Evolutionary conservation across 805 yeast genomes (phyloP).

Genomic region (Starmerella stigmatis): DNA sequence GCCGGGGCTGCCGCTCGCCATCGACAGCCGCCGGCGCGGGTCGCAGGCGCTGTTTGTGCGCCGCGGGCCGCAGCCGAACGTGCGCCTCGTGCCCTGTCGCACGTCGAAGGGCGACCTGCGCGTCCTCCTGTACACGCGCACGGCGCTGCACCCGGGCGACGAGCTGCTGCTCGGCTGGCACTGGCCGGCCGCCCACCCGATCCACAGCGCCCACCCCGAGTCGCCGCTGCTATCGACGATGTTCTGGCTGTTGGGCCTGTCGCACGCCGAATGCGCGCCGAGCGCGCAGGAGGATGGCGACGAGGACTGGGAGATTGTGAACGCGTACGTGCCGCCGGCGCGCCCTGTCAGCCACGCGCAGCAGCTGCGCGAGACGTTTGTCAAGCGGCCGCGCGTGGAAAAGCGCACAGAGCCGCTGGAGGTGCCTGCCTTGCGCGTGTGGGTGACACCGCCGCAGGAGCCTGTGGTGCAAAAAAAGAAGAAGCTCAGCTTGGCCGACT

Average conservation of each 20-base stretch:
- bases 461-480: slow-evolving; percentile 19
- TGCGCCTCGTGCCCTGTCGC: slow-evolving; percentile 44
- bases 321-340: not conserved
- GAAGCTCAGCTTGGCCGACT: slow-evolving; percentile 23
- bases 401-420: not conserved
- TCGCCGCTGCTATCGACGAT: not conserved
- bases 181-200: slow-evolving; percentile 77
- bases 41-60: slow-evolving; percentile 65
- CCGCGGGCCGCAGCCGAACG: slow-evolving; percentile 67
- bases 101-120: slow-evolving; percentile 34
- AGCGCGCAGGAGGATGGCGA: not conserved
- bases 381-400: not conserved
- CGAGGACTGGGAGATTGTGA: slow-evolving; percentile 17
- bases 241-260: slow-evolving; percentile 15
- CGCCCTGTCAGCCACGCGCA: not conserved
- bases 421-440: slow-evolving; percentile 12
- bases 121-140: slow-evolving; percentile 48
- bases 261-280: slow-evolving; percentile 8
- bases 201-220: slow-evolving; percentile 30
- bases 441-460: slow-evolving; percentile 17
- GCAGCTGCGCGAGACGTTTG: not conserved
- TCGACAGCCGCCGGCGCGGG: slow-evolving; percentile 76
- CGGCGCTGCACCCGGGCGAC: slow-evolving; percentile 48
- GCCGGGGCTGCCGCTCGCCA: slow-evolving; percentile 49
- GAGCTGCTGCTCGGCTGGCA: slow-evolving; percentile 80